A percentile compares a stretch with the other conserved stretches of the same genome.
phyloP scores from a whole-genome alignment of 176 grass and related monocot species.

The Carex littledalei region DNA sequence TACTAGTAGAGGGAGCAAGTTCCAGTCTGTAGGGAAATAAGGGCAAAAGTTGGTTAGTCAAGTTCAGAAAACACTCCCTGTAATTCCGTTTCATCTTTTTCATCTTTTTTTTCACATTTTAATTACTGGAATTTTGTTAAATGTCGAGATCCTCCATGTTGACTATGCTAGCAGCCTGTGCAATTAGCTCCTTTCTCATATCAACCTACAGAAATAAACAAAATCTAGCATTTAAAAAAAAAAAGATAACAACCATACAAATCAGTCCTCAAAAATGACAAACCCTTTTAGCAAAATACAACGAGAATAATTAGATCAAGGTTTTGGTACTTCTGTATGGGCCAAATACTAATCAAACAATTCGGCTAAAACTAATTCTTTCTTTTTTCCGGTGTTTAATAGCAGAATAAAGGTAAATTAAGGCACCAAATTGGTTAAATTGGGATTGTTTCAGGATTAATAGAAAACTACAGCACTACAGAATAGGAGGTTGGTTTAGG shows the following conservation, averaged over 20 bases:
- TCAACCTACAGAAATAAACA: slow-evolving; percentile 60
- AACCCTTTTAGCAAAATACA: neutral
- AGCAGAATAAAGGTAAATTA: neutral
- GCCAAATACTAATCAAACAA: neutral
- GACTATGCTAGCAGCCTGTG: slow-evolving; percentile 56
- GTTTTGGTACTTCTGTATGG: neutral
- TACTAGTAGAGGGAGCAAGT: neutral
- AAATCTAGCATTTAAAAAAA: neutral
- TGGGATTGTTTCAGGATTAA: neutral
- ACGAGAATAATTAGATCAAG: neutral
- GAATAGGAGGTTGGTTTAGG: neutral
- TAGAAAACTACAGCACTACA: neutral
- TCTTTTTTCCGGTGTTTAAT: neutral
- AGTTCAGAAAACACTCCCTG: neutral
- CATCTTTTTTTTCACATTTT: neutral
- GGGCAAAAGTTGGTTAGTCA: slow-evolving; percentile 10
- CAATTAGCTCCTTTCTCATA: slow-evolving; percentile 72
- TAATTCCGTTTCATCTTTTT: neutral
- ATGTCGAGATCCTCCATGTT: slow-evolving; percentile 88
- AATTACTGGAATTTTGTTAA: slow-evolving; percentile 15
- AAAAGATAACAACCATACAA: neutral
- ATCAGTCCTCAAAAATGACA: neutral
- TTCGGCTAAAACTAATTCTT: neutral
- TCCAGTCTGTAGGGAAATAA: neutral
- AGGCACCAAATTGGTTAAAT: neutral